These are phyloP conservation scores for Clonostachys rhizophaga DNA, from an alignment of 2,329 filamentous ascomycete species.

Conservation along the genomic window DNA sequence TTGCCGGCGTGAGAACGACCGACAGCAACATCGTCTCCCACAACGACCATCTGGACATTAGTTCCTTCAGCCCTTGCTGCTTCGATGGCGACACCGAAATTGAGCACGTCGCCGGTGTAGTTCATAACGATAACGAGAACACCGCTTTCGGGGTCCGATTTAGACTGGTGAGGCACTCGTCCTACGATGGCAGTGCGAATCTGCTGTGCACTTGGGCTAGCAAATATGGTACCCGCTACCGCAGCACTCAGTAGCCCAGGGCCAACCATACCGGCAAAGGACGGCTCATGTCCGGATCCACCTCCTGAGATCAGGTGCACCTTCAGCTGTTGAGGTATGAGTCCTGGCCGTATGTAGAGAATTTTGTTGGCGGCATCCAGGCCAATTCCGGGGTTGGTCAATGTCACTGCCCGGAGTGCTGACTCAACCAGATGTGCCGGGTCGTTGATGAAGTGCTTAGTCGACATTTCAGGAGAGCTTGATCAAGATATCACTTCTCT, in stretches of 20 bases:
- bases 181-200: slow-evolving; percentile 20
- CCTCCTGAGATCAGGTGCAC: slow-evolving; percentile 2
- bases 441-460: neutral
- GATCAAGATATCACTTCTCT: too few species aligned
- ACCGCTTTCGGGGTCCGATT: neutral
- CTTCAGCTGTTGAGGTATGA: neutral
- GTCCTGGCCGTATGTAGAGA: neutral
- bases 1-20: slow-evolving; percentile 78
- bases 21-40: slow-evolving; percentile 89
- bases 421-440: neutral
- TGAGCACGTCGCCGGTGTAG: slow-evolving; percentile 84
- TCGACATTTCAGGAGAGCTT: neutral
- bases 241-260: slow-evolving; percentile 57
- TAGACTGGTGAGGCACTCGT: too few species aligned
- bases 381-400: neutral
- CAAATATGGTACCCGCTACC: slow-evolving; percentile 64
- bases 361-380: neutral
- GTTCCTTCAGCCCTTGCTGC: slow-evolving; percentile 80
- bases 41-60: slow-evolving; percentile 84
- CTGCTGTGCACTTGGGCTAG: slow-evolving; percentile 58
- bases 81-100: slow-evolving; percentile 91
- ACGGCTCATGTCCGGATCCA: slow-evolving; percentile 63
- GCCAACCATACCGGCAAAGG: slow-evolving; percentile 60
- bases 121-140: slow-evolving; percentile 68
- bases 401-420: neutral